These are phyloP conservation scores for Yamadazyma tumulicola DNA, from an alignment of 805 yeast genomes.

Conservation along the genomic window DNA sequence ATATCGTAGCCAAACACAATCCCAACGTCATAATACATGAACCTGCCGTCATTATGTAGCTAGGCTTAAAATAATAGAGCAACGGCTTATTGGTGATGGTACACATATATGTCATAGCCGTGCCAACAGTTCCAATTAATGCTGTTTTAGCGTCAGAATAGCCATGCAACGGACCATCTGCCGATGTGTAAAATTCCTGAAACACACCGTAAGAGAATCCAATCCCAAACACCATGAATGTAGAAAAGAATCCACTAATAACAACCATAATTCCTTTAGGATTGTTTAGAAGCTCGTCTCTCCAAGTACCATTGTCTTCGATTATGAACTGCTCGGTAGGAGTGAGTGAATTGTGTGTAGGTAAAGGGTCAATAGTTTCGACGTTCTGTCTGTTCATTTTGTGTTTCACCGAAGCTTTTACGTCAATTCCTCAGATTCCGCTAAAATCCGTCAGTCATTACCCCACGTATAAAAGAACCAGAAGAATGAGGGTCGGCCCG, in stretches of 20 bases:
- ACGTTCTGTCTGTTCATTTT: too few species aligned
- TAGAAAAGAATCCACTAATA: slow-evolving; percentile 19
- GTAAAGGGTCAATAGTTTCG: too few species aligned
- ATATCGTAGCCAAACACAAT: slow-evolving; percentile 23
- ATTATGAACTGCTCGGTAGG: slow-evolving; percentile 4
- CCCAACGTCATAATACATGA: slow-evolving; percentile 23
- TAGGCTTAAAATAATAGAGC: slow-evolving; percentile 15
- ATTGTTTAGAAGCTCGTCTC: slow-evolving; percentile 7
- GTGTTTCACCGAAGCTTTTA: too few species aligned
- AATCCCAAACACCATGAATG: slow-evolving; percentile 34
- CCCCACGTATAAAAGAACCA: too few species aligned
- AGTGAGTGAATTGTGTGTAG: too few species aligned
- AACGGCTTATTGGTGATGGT: slow-evolving; percentile 23
- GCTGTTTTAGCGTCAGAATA: slow-evolving; percentile 25
- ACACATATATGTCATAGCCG: slow-evolving; percentile 25
- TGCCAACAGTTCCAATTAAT: slow-evolving; percentile 30
- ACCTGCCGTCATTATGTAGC: slow-evolving; percentile 25
- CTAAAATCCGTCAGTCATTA: too few species aligned
- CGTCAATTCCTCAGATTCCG: too few species aligned
- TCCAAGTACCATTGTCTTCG: slow-evolving; percentile 1
- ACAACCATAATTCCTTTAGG: slow-evolving; percentile 12
- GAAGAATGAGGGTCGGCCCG: too few species aligned
- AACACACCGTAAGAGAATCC: slow-evolving; percentile 36
- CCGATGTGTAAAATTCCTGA: slow-evolving; percentile 30
- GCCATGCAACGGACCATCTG: slow-evolving; percentile 23